Evolutionary conservation across 192 early-diverging fungal genomes (phyloP), one percentile per base, ranked within the genome.

Genomic region (Umbelopsis isabellina): DNA sequence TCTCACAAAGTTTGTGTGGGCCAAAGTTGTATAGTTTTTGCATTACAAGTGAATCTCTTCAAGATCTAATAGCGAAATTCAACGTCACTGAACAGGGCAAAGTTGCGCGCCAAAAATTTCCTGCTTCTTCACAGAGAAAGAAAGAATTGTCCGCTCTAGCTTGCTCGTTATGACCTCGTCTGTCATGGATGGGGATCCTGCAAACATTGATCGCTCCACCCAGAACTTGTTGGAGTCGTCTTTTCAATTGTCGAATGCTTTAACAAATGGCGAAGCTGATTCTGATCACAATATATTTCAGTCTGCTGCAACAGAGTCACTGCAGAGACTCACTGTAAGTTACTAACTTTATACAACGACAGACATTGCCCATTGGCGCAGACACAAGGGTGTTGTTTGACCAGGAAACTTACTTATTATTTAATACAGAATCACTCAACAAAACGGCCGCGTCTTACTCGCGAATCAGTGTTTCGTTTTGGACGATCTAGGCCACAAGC

Each of bases 1-100:
- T 78, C n/a, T 85, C 82, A 7, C 79, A 68, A 51, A 97, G 91
- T 21, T 71, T 65, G 68, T 89, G 83, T 35, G 91, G 92, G 13
- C 94, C 96, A 83, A 97, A 97, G 11, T 52, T 51, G 45, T 74
- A 64, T 11, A 75, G 20, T 18, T 33, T 67, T 47, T 61, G 27
- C 50, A 49, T 45, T 16, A 65, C 41, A 51, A 37, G 58, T 12
- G n/a, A 23, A 20, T 22, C 23, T 71, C 12, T 30, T 18, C 46
- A 12, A 33, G 65, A 46, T 33, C 65, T 21, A 35, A 22, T 30
- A 44, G 30, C 12, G 21, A 27, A 10, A 30, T 55, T 10, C 27
- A 61, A 61, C 55, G 55, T 61, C 30, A 61, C 55, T 35, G 55
- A 35, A 49, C 5, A 49, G 27, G 1, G 27, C 46, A 21, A 21